Evolutionary conservation across 2,329 filamentous ascomycete genomes (phyloP), one percentile per base, ranked within the genome.

Genomic region (Ascochyta clinopodiicola): DNA sequence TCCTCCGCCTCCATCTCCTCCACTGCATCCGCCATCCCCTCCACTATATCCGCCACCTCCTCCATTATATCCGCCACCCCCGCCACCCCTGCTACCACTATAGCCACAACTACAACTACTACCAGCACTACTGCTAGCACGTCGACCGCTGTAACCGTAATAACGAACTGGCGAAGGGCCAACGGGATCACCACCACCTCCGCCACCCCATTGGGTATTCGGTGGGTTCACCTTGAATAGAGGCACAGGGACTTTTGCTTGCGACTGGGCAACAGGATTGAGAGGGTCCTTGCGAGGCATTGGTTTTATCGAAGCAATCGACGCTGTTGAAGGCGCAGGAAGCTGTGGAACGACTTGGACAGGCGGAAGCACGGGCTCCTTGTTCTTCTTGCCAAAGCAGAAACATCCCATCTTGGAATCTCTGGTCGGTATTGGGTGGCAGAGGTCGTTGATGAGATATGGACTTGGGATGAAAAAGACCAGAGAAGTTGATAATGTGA

Each of bases 301-400:
- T 17, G 13, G 25, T 21, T 51, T 42, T 12, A 27, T 31, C 12
- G 13, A 21, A 6, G 22, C 34, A 24, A 29, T 17, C 2, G 37
- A 19, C 10, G 39, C 9, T 17, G 24, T 39, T 12, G 35, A 37
- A 32, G 44, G 35, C 17, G 35, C 36, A 17, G 44, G 27, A 15
- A 31, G 35, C 27, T 38, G n/a, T 2, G 40, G 40, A 4, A 31
- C 34, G 21, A 47, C 9, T 6, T n/a, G 15, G n/a, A 36, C 31
- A 6, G 37, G 37, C 10, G 13, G 6, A 5, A 35, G 7, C 15
- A 7, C 32, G 17, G 15, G n/a, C n/a, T 35, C 6, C 5, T n/a
- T 32, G 17, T 1, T 21, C 19, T 29, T 54, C 3, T 44, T 48
- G 39, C 51, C 51, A 27, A 54, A 54, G 27, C 51, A 54, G 25